Base-by-base conservation (phyloP, 768 basidiomycete species). In the Lactifluus pinguis region DNA sequence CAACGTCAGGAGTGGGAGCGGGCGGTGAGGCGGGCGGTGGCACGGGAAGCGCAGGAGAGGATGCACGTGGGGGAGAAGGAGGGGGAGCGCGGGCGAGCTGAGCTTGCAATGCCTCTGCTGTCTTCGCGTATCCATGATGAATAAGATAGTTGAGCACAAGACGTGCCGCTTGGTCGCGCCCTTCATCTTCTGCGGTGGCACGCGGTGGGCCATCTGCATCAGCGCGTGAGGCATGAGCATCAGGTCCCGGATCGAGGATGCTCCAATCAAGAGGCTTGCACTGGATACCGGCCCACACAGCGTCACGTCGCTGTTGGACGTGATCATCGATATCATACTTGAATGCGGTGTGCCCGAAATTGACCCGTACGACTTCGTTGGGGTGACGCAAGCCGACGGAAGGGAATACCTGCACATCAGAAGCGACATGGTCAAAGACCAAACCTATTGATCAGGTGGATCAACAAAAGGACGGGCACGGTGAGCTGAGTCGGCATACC, bases 311-410 rank as follows among this genome's bases (percentile, higher is more conserved):
- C 66, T 86, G 84, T 64, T 85, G 84, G 15, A 90, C 87, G 67
- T 95, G 83, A 51, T 85, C 82, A 57, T 94, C 89, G 69, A 98
- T 95, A 72, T 97, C 94, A 71, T 83, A 98, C 66, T 78, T 80
- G 81, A 98, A 98, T 3, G 85, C 79, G 9, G 83, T 83, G 69
- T 86, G 85, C 30, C 92, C 92, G 70, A 98, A 95, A 75, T 98
- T 98, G 68, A 86, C 86, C 38, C 84, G 82, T 42, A 98, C 74
- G 13, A 82, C 77, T 72, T 98, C 95, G 38, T 82, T 82, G 0
- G 78, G 74, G 67, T 93, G 87, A 53, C 89, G 87, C 57, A 98
- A 77, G 29, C 94, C 95, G 59, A 97, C 81, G n/a, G 90, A 84
- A 3, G 95, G 95, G 69, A 86, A 93, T 29, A 97, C 70, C 25